Evolutionary conservation across 345 rosid species (phyloP).

Genomic region (Pistacia integerrima): DNA sequence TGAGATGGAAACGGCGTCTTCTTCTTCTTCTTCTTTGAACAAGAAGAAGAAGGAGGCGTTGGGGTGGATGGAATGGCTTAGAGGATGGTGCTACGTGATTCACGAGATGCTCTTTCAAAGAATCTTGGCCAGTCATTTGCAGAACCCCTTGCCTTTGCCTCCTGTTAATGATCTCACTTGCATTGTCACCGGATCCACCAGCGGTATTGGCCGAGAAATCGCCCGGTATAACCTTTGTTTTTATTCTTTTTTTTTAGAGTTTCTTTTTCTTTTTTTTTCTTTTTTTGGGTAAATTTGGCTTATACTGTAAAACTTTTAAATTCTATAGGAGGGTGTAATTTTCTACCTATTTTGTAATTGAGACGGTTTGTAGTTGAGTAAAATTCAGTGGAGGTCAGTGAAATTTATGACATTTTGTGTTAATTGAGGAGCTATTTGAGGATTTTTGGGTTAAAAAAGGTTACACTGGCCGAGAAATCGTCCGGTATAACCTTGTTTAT

Average conservation of each 20-base stretch:
- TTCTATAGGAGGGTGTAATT: no score
- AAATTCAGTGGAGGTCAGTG: no score
- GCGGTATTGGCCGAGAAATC: slow-evolving; percentile 93
- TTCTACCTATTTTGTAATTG: no score
- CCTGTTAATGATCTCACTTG: slow-evolving; percentile 74
- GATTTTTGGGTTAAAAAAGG: no score
- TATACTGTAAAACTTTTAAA: no score
- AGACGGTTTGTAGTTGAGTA: no score
- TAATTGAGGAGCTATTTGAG: no score
- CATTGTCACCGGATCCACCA: slow-evolving; percentile 95
- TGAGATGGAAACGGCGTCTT: slow-evolving; percentile 4
- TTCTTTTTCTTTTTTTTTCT: no score
- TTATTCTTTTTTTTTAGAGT: no score
- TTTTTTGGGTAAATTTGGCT: no score
- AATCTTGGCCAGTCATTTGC: slow-evolving; percentile 76
- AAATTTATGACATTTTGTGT: no score
- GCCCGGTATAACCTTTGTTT: slow-evolving; percentile 49
- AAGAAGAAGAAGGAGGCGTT: slow-evolving; percentile 54
- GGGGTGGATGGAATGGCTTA: slow-evolving; percentile 95
- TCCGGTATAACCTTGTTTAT: slow-evolving; percentile 40
- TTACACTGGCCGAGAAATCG: slow-evolving; percentile 85
- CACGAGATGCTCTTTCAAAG: slow-evolving; percentile 86
- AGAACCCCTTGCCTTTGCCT: slow-evolving; percentile 81
- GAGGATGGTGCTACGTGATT: slow-evolving; percentile 77
- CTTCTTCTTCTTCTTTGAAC: background rate